Percentiles rank a stretch among this genome's conserved stretches.
Evolutionary conservation across 2,329 filamentous ascomycete genomes (phyloP).

Genomic region (Fusarium xyrophilum): DNA sequence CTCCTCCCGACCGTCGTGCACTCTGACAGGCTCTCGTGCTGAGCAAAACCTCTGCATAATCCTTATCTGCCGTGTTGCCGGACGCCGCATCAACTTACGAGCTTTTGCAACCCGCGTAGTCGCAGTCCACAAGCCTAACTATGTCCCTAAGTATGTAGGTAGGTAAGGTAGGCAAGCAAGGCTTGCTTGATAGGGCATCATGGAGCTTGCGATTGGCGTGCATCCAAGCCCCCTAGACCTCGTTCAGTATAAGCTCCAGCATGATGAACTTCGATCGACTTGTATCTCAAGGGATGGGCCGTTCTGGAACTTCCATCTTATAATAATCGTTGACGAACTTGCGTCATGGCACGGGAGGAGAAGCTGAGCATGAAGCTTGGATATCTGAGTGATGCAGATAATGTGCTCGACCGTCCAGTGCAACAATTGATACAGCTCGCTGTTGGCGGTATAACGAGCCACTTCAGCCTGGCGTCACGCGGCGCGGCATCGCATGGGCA

Average conservation of each 20-base stretch:
- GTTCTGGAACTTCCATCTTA: slow-evolving; percentile 9
- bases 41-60: neutral
- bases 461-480: slow-evolving; percentile 10
- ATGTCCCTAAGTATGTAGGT: neutral
- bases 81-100: slow-evolving; percentile 4
- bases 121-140: slow-evolving; percentile 3
- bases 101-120: slow-evolving; percentile 1
- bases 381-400: neutral
- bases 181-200: slow-evolving; percentile 6
- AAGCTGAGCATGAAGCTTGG: neutral
- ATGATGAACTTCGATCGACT: neutral
- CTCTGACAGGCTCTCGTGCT: slow-evolving; percentile 3
- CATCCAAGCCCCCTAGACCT: slow-evolving; percentile 24
- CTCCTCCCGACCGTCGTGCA: slow-evolving; percentile 7
- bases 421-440: slow-evolving; percentile 3
- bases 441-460: slow-evolving; percentile 8
- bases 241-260: slow-evolving; percentile 20
- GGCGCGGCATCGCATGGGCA: slow-evolving; percentile 25
- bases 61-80: slow-evolving; percentile 25
- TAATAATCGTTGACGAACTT: slow-evolving; percentile 12
- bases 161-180: neutral
- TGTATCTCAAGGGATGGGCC: neutral
- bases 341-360: neutral
- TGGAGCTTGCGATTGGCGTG: slow-evolving; percentile 20
- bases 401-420: neutral